Conservation (phyloP, 441 rosid genomes). For the Gossypium schwendimanii region DNA sequence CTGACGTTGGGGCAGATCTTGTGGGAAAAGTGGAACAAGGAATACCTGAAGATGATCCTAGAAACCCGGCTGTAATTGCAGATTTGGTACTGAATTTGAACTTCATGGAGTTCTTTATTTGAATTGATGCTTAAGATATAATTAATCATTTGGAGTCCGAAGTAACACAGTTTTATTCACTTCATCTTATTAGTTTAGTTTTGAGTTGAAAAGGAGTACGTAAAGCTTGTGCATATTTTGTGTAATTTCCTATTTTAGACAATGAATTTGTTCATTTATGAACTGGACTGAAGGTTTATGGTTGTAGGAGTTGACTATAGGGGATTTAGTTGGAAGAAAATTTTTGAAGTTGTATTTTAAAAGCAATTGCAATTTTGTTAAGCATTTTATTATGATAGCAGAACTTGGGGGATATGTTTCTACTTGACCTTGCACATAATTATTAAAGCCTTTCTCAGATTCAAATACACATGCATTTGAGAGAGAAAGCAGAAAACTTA, state of each 20-base stretch:
- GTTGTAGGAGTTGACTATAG: not conserved
- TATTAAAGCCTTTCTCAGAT: not conserved
- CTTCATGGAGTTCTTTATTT: not conserved
- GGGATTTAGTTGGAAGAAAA: not conserved
- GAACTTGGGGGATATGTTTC: not conserved
- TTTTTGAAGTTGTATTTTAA: not conserved
- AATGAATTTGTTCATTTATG: not conserved
- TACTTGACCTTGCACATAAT: not conserved
- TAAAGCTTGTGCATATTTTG: not conserved
- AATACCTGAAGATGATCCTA: slow-evolving; percentile 7
- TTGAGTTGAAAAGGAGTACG: not conserved
- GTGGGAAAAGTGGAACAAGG: slow-evolving; percentile 45
- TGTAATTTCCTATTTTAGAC: not conserved
- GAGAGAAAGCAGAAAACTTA: not conserved
- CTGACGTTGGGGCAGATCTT: slow-evolving; percentile 99
- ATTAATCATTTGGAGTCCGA: not conserved
- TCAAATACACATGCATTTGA: not conserved
- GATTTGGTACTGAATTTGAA: slow-evolving; percentile 6
- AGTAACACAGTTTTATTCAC: not conserved
- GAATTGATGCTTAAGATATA: slow-evolving; percentile 4
- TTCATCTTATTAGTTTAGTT: not conserved
- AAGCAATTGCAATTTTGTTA: not conserved
- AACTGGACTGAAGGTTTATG: not conserved
- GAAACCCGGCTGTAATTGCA: slow-evolving; percentile 6
- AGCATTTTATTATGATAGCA: not conserved